Percentiles rank a stretch among this genome's conserved stretches.
phyloP scores from a whole-genome alignment of 1,284 basidiomycete genomes.

The Ganoderma lucidum region DNA sequence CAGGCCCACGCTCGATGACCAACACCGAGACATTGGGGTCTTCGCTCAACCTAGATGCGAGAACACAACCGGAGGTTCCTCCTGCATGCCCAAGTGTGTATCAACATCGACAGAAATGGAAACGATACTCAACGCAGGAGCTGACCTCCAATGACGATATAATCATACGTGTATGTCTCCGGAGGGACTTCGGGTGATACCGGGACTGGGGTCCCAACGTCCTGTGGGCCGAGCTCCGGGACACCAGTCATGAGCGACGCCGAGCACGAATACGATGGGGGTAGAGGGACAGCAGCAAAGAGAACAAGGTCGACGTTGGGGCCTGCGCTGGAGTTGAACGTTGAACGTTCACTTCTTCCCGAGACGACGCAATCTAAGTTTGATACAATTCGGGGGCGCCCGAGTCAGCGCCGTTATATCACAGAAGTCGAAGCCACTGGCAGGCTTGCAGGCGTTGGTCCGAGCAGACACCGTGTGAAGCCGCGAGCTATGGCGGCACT shows the following conservation, averaged over 20 bases:
- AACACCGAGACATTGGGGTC: conserved; percentile 39
- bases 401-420: not conserved
- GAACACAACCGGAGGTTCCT: conserved; percentile 46
- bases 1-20: conserved; percentile 45
- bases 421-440: not conserved
- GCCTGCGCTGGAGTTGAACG: not conserved
- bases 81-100: conserved; percentile 24
- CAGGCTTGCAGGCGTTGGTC: not conserved
- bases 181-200: not conserved
- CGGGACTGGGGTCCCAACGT: not conserved
- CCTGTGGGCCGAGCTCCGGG: not conserved
- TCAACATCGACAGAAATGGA: not conserved
- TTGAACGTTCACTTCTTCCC: not conserved
- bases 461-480: not conserved
- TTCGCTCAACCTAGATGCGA: conserved; percentile 45
- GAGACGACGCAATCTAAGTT: not conserved
- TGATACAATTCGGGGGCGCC: not conserved
- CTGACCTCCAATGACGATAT: conserved; percentile 34
- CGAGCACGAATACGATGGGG: not conserved
- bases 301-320: not conserved
- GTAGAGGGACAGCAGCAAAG: not conserved
- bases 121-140: not conserved
- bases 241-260: not conserved
- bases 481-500: not conserved
- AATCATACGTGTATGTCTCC: conserved; percentile 31